Evolutionary conservation across 306 rosid species (phyloP).

Genomic region (Dryas octopetala): DNA sequence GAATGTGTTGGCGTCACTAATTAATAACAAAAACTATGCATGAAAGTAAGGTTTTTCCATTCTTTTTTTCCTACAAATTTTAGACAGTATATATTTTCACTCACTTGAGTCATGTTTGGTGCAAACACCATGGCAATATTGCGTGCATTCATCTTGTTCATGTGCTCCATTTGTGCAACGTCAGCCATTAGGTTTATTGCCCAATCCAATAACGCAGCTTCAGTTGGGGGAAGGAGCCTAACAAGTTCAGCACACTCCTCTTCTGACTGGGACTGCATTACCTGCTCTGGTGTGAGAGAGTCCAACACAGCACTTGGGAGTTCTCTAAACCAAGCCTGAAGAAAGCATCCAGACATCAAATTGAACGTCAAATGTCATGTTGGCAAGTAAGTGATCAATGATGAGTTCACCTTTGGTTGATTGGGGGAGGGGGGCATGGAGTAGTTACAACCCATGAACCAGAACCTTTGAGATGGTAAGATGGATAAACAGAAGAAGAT

Average conservation of each 20-base stretch:
- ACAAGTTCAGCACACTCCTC: constrained; percentile 88
- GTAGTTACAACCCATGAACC: not conserved
- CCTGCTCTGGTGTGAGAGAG: constrained; percentile 92
- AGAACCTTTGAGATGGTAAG: not conserved
- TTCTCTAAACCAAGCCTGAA: constrained; percentile 97
- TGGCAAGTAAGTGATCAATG: not conserved
- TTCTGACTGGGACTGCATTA: constrained; percentile 87
- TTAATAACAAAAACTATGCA: not conserved
- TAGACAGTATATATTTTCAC: constrained; percentile 30
- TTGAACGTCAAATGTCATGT: constrained; percentile 18
- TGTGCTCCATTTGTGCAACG: constrained; percentile 79
- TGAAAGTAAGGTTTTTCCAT: not conserved
- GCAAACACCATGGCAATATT: constrained; percentile 98
- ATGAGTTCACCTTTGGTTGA: constrained; percentile 4
- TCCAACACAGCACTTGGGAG: constrained; percentile 90
- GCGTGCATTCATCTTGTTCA: constrained; percentile 98
- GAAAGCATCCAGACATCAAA: constrained; percentile 26
- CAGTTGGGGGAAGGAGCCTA: constrained; percentile 78
- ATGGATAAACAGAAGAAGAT: not conserved
- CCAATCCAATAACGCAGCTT: constrained; percentile 94
- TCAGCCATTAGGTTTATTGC: constrained; percentile 95
- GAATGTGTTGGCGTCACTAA: not conserved
- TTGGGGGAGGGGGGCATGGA: not conserved
- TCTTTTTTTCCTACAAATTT: not conserved
- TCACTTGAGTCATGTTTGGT: constrained; percentile 97